Base-by-base conservation (phyloP, 805 yeast genomes). In the Candida saitoana region DNA sequence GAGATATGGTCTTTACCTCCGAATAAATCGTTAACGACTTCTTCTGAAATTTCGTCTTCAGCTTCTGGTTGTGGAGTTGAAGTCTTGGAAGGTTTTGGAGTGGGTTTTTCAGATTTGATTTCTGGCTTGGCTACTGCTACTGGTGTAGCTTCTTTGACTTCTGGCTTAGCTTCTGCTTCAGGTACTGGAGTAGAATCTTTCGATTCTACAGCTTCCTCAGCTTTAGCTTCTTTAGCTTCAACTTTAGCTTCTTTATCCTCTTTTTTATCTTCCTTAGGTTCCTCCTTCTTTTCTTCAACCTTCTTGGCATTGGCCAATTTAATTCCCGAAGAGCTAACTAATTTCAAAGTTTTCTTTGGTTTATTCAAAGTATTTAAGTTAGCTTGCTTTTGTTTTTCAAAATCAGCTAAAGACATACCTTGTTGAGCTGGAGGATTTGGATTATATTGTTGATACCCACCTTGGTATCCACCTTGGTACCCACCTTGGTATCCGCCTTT, bases 1-100 rank as follows among this genome's bases (percentile, higher is more conserved):
- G 97, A 90, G 62, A 93, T 79, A 70, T 93, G 99, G 63, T 91
- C 99, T 67, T 93, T 93, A 58, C 96, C 96, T 50, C 96, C 97
- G 59, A 87, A 93, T 86, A 93, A 69, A 57, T 95, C 99, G 44
- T 79, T 82, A 49, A 93, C 88, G 49, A 90, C 79, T 54, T 84
- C 93, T 57, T 86, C 86, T 62, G 91, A 96, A 43, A 90, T 74
- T 56, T 77, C 79, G 30, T 85, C 91, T 59, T 85, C 95, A 63
- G 81, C 88, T 57, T 82, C 87, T 25, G 60, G 56, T 18, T 55
- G 62, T 33, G 57, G 54, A 18, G 60, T 55, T 5, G 40, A 18
- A 20, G 37, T 12, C 29, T 34, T 34, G 18, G 58, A 50, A 22
- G 57, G 47, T 24, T 57, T 59, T 24, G 61, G 55, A 12, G 32